phyloP scores from a whole-genome alignment of 176 grass and related monocot species.

The Cenchrus fungigraminus region DNA sequence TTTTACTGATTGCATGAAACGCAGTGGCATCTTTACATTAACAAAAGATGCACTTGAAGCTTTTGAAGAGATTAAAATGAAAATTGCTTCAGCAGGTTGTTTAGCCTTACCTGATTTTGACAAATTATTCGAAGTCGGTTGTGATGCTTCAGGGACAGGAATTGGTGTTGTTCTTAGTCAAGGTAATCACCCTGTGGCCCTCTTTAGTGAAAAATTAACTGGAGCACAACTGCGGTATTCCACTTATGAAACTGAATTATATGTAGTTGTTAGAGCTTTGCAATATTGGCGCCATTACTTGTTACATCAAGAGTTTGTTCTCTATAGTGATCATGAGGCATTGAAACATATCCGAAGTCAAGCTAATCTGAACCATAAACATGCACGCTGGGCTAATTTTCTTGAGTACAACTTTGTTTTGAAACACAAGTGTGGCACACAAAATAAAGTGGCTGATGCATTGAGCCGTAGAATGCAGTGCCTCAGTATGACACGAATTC shows the following conservation, averaged over 20 bases:
- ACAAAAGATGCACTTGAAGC: not conserved
- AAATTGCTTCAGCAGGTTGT: not conserved
- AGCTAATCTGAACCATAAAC: not conserved
- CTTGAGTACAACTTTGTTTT: constrained; percentile 4
- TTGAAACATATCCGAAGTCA: not conserved
- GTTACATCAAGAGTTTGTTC: not conserved
- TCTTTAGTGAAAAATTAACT: not conserved
- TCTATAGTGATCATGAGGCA: not conserved
- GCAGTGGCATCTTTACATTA: not conserved
- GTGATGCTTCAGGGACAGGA: not conserved
- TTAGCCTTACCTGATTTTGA: not conserved
- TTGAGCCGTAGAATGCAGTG: not conserved
- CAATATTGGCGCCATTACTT: not conserved
- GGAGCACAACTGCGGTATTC: not conserved
- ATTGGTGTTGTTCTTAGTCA: not conserved
- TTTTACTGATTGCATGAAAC: not conserved
- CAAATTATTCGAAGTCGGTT: not conserved
- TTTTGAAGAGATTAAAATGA: not conserved
- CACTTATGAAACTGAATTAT: not conserved
- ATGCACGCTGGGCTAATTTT: not conserved
- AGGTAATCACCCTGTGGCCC: not conserved
- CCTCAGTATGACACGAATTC: not conserved
- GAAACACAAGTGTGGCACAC: not conserved
- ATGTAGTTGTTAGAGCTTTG: not conserved
- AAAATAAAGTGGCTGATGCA: not conserved